Percentiles rank a stretch among this genome's conserved stretches.
These are phyloP conservation scores for Trifolium dubium DNA, from an alignment of 306 rosid genomes.

Conservation along the genomic window DNA sequence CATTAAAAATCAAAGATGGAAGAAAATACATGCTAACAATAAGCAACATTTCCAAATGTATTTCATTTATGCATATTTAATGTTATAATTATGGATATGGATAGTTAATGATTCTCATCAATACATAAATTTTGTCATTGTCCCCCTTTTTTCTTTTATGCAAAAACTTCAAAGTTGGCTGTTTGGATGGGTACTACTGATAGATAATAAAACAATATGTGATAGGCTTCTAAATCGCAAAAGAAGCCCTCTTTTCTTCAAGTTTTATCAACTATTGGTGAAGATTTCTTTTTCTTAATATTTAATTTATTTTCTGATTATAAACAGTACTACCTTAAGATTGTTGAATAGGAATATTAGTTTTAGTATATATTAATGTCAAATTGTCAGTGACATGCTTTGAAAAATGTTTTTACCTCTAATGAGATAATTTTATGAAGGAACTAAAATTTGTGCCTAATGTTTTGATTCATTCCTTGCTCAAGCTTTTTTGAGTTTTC, in stretches of 20 bases:
- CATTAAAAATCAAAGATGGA: not conserved
- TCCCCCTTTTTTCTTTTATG: not conserved
- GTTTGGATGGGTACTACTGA: not conserved
- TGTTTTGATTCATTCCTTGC: conserved; percentile 20
- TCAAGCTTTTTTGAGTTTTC: not conserved
- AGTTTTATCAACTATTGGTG: conserved; percentile 13
- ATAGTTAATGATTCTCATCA: conserved; percentile 2
- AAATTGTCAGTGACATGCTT: not conserved
- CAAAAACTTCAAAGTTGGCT: conserved; percentile 12
- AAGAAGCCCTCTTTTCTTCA: conserved; percentile 16
- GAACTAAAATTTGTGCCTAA: not conserved
- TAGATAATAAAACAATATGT: not conserved
- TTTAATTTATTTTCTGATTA: conserved; percentile 1
- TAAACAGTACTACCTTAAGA: conserved; percentile 12
- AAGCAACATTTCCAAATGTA: not conserved
- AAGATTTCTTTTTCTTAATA: not conserved
- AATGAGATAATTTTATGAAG: conserved; percentile 18
- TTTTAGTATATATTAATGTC: conserved; percentile 26
- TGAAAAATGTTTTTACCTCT: conserved; percentile 13
- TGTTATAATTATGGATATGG: not conserved
- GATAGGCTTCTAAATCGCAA: conserved; percentile 31
- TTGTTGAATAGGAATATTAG: not conserved
- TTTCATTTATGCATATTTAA: conserved; percentile 1
- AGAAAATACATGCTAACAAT: not conserved
- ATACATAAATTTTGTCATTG: not conserved